phyloP scores from a whole-genome alignment of 1,139 yeast species.

The Meyerozyma elateridarum region DNA sequence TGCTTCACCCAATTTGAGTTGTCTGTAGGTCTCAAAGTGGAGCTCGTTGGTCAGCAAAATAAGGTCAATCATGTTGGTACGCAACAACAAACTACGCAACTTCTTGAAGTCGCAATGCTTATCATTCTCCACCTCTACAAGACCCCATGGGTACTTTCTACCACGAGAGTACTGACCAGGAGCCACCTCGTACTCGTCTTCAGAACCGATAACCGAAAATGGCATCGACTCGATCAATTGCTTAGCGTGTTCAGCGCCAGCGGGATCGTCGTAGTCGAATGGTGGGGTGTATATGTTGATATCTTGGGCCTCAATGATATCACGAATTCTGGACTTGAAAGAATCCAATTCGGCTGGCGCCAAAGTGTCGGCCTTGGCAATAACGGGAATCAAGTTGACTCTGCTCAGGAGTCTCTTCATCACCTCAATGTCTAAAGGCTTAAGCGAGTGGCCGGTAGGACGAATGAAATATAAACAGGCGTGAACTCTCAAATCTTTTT shows the following conservation, averaged over 20 bases:
- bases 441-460: conserved; percentile 92
- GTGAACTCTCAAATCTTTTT: conserved; percentile 86
- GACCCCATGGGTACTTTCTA: conserved; percentile 96
- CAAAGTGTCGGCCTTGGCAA: conserved; percentile 92
- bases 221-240: conserved; percentile 90
- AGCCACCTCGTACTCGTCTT: conserved; percentile 72
- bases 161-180: conserved; percentile 80
- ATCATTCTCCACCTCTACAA: conserved; percentile 95
- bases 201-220: conserved; percentile 88
- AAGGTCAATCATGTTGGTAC: conserved; percentile 92
- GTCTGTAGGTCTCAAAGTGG: conserved; percentile 87
- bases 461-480: conserved; percentile 93
- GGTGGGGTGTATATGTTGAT: conserved; percentile 91
- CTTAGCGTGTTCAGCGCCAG: conserved; percentile 75
- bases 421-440: conserved; percentile 91
- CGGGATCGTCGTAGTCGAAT: conserved; percentile 65
- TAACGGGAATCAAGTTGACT: conserved; percentile 90
- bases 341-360: conserved; percentile 75
- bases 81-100: conserved; percentile 77
- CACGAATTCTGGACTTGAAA: conserved; percentile 85
- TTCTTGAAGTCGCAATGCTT: conserved; percentile 93
- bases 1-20: conserved; percentile 67
- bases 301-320: conserved; percentile 87
- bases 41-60: conserved; percentile 84
- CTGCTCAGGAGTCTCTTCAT: conserved; percentile 85